A percentile compares a stretch with the other conserved stretches of the same genome.
Conservation (phyloP, 2,329 filamentous ascomycete species). For the Eutypa lata region DNA sequence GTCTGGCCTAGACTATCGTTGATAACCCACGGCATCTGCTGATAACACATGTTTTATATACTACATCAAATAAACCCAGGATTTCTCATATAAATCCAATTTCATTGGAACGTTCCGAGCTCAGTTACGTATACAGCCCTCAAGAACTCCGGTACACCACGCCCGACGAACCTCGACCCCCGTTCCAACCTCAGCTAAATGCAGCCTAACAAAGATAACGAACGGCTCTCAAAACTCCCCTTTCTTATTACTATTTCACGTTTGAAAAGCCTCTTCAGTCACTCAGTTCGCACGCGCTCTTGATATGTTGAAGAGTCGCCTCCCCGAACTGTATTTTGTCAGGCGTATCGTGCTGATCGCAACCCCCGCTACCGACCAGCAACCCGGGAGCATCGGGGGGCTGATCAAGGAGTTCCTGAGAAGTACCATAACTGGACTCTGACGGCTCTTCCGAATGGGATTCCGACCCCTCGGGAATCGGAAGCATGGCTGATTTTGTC, state of each 20-base stretch:
- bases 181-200: too few relatives aligned
- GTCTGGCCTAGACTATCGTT: too few relatives aligned
- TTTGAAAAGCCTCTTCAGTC: neutral
- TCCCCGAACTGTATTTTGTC: neutral
- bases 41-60: too few relatives aligned
- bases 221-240: too few relatives aligned
- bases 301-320: conserved; percentile 1
- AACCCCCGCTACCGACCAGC: conserved; percentile 33
- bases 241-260: neutral
- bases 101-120: too few relatives aligned
- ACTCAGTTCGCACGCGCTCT: conserved; percentile 28
- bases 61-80: too few relatives aligned
- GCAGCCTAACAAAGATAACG: too few relatives aligned
- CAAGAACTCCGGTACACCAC: neutral
- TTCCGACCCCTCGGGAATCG: conserved; percentile 64
- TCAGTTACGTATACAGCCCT: neutral
- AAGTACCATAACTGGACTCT: conserved; percentile 38
- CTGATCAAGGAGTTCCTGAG: conserved; percentile 47
- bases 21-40: too few relatives aligned
- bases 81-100: too few relatives aligned
- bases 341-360: neutral
- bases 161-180: neutral
- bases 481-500: conserved; percentile 64
- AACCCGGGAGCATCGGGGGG: conserved; percentile 28
- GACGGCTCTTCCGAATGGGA: conserved; percentile 51